Conservation (phyloP, 2,329 filamentous ascomycete species). For the Alternaria triticina region DNA sequence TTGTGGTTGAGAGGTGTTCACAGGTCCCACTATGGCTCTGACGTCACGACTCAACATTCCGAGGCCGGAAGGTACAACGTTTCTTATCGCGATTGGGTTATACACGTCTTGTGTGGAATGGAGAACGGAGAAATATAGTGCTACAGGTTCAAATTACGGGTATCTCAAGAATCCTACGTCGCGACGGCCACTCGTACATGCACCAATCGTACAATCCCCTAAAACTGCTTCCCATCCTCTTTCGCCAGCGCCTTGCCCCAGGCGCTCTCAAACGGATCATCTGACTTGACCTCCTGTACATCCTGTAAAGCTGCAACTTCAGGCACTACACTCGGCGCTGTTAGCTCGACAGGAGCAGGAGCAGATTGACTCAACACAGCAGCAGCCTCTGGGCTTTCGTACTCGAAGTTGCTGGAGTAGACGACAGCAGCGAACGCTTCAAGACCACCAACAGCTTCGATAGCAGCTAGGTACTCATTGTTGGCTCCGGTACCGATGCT, state of each 20-base stretch:
- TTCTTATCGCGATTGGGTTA: neutral
- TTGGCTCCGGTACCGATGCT: slow-evolving; percentile 72
- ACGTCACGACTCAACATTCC: slow-evolving; percentile 30
- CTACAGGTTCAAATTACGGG: slow-evolving; percentile 23
- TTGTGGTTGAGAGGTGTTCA: neutral
- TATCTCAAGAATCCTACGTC: slow-evolving; percentile 19
- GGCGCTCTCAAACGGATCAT: slow-evolving; percentile 69
- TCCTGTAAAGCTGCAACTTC: slow-evolving; percentile 62
- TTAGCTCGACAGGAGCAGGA: slow-evolving; percentile 57
- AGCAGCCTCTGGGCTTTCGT: slow-evolving; percentile 52
- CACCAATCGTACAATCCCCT: slow-evolving; percentile 6
- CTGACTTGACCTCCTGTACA: slow-evolving; percentile 48
- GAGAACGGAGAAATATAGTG: neutral
- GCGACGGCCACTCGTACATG: neutral
- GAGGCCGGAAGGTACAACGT: slow-evolving; percentile 6
- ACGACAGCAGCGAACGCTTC: slow-evolving; percentile 87
- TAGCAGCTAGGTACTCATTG: slow-evolving; percentile 63
- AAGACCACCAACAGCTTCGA: slow-evolving; percentile 77
- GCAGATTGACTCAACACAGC: slow-evolving; percentile 8
- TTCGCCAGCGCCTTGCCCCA: slow-evolving; percentile 70
- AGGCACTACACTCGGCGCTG: slow-evolving; percentile 48
- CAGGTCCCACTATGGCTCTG: slow-evolving; percentile 12
- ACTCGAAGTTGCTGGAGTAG: slow-evolving; percentile 80
- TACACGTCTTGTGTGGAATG: neutral
- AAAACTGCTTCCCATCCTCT: slow-evolving; percentile 44